Conservation (phyloP, 306 rosid genomes). For the Glycyrrhiza uralensis region DNA sequence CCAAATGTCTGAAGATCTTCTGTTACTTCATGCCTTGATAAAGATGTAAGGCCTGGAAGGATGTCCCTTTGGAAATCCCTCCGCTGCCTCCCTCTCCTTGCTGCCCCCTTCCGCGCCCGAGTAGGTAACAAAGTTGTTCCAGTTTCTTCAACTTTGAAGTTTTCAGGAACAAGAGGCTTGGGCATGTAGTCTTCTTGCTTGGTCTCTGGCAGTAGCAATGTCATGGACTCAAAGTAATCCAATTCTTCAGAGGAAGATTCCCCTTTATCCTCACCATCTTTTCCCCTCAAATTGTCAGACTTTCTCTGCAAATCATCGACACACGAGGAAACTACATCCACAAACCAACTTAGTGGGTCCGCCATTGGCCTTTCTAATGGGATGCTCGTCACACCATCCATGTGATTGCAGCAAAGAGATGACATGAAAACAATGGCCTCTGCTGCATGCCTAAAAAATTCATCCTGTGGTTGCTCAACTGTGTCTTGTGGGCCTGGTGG, state of each 20-base stretch:
- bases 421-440: constrained; percentile 80
- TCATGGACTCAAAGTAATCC: constrained; percentile 82
- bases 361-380: constrained; percentile 40
- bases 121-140: constrained; percentile 45
- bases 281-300: constrained; percentile 27
- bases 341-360: constrained; percentile 76
- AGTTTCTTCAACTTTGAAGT: constrained; percentile 55
- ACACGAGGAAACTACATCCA: constrained; percentile 54
- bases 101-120: constrained; percentile 66
- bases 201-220: constrained; percentile 58
- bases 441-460: constrained; percentile 58
- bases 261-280: constrained; percentile 35
- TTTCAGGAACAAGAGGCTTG: constrained; percentile 69
- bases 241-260: constrained; percentile 46
- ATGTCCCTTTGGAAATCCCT: constrained; percentile 99
- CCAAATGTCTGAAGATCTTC: constrained; percentile 97
- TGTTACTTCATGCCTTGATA: constrained; percentile 92
- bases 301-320: constrained; percentile 38
- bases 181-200: constrained; percentile 95
- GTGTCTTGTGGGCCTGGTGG: constrained; percentile 23
- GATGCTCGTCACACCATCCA: constrained; percentile 40
- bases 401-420: constrained; percentile 31
- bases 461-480: constrained; percentile 47
- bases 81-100: constrained; percentile 89
- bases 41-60: constrained; percentile 85